phyloP scores from a whole-genome alignment of 345 rosid genomes.

The Linum usitatissimum region DNA sequence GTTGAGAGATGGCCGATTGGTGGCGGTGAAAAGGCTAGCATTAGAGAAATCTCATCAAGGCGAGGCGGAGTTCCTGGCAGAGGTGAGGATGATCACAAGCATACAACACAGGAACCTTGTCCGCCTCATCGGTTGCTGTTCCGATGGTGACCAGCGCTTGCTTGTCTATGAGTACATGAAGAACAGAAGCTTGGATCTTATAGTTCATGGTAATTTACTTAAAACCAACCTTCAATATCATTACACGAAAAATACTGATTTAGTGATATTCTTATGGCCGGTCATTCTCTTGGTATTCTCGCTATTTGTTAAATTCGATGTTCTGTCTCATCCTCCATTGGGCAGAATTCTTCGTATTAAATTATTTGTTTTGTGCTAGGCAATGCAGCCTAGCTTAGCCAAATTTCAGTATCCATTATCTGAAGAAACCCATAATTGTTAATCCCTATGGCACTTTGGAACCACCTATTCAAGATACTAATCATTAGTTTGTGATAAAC shows the following conservation, averaged over 20 bases:
- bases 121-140: constrained; percentile 55
- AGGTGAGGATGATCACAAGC: constrained; percentile 66
- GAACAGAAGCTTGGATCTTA: constrained; percentile 54
- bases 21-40: constrained; percentile 43
- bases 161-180: constrained; percentile 61
- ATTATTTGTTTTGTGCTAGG: neutral
- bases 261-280: too few relatives aligned
- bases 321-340: neutral
- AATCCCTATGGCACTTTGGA: too few relatives aligned
- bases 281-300: too few relatives aligned
- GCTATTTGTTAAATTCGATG: too few relatives aligned
- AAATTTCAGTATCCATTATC: too few relatives aligned
- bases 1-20: constrained; percentile 37
- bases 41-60: constrained; percentile 57
- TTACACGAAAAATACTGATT: neutral
- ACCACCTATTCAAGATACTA: too few relatives aligned
- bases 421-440: too few relatives aligned
- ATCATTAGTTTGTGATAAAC: too few relatives aligned
- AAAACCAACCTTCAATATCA: neutral
- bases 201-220: constrained; percentile 30
- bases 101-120: constrained; percentile 69
- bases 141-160: constrained; percentile 45
- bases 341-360: neutral
- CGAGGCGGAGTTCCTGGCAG: constrained; percentile 53
- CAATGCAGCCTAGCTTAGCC: too few relatives aligned